A percentile compares a stretch with the other conserved stretches of the same genome.
These are phyloP conservation scores for Podila verticillata DNA, from an alignment of 192 early-diverging fungal genomes.

Conservation along the genomic window DNA sequence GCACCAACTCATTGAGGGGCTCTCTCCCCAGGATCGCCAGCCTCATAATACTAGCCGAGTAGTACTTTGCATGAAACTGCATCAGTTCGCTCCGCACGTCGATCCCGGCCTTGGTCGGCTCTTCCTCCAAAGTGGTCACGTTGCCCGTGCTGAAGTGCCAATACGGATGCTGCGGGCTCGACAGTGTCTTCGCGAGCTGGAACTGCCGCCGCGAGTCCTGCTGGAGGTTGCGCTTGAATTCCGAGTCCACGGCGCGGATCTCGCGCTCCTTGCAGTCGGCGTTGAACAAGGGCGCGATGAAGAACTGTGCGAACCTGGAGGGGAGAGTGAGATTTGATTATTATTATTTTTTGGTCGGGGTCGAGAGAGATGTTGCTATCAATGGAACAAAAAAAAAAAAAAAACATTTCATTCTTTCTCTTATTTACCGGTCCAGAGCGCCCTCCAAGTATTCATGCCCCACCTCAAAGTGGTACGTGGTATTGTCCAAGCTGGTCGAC, in stretches of 20 bases:
- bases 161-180: constrained; percentile 77
- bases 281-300: constrained; percentile 86
- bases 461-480: constrained; percentile 68
- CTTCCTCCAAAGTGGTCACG: constrained; percentile 75
- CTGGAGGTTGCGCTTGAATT: constrained; percentile 92
- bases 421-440: constrained; percentile 63
- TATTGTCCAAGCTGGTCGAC: constrained; percentile 55
- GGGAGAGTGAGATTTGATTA: not conserved
- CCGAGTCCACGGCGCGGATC: constrained; percentile 91
- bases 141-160: constrained; percentile 90
- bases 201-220: constrained; percentile 82
- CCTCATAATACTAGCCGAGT: constrained; percentile 94
- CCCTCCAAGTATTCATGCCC: constrained; percentile 57
- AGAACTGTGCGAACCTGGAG: constrained; percentile 81
- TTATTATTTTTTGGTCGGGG: not conserved
- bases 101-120: constrained; percentile 68
- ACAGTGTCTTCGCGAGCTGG: constrained; percentile 82
- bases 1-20: constrained; percentile 76
- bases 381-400: not conserved
- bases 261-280: constrained; percentile 89
- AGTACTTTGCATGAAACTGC: constrained; percentile 85
- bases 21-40: constrained; percentile 86
- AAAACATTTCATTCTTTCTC: no score
- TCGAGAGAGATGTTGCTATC: no score
- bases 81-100: constrained; percentile 83